These are phyloP conservation scores for Cruciata laevipes DNA, from an alignment of 257 asterid species.

Conservation along the genomic window DNA sequence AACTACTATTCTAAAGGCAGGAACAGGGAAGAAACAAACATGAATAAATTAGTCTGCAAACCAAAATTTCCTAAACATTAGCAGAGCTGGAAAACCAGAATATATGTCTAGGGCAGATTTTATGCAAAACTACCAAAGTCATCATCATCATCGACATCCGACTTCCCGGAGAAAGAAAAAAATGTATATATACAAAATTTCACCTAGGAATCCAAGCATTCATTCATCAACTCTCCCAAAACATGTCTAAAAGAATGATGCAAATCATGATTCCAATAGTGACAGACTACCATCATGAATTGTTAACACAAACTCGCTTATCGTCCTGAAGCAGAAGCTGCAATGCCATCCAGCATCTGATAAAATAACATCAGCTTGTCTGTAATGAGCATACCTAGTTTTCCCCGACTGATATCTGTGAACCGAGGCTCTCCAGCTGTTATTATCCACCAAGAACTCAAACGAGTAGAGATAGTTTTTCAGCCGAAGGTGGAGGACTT, in stretches of 20 bases:
- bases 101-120: slow-evolving; percentile 22
- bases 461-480: slow-evolving; percentile 71
- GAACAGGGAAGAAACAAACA: not conserved
- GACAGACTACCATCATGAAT: slow-evolving; percentile 38
- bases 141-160: slow-evolving; percentile 13
- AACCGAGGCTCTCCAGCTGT: slow-evolving; percentile 78
- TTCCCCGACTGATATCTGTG: slow-evolving; percentile 68
- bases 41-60: slow-evolving; percentile 29
- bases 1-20: too few relatives aligned
- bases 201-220: slow-evolving; percentile 38
- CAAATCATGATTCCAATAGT: slow-evolving; percentile 32
- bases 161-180: slow-evolving; percentile 6
- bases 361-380: slow-evolving; percentile 61
- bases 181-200: slow-evolving; percentile 29
- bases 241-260: slow-evolving; percentile 31
- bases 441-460: slow-evolving; percentile 66
- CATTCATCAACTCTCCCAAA: slow-evolving; percentile 21
- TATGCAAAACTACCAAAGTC: slow-evolving; percentile 4
- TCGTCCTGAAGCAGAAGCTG: slow-evolving; percentile 70
- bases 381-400: slow-evolving; percentile 72
- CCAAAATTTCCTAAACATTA: slow-evolving; percentile 35
- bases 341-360: slow-evolving; percentile 84
- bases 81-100: slow-evolving; percentile 24
- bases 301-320: slow-evolving; percentile 46
- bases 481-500: slow-evolving; percentile 63